phyloP scores from a whole-genome alignment of 2,329 filamentous ascomycete genomes.

The Colletotrichum horii region DNA sequence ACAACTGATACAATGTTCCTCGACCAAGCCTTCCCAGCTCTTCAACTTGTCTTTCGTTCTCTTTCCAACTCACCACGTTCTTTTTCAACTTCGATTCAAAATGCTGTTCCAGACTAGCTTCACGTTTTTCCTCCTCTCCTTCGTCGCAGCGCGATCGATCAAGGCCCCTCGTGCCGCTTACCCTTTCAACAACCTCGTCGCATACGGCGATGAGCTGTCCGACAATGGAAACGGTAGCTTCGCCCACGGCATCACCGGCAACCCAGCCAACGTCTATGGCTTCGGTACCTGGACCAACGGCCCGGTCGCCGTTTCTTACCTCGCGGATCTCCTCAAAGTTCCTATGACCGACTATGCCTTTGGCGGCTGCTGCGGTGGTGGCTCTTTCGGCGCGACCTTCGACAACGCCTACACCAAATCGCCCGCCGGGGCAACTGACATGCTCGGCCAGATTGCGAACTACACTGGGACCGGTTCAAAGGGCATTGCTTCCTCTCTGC shows the following conservation, averaged over 20 bases:
- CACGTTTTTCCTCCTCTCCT: background rate
- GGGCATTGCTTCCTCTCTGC: background rate
- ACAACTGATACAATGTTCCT: background rate
- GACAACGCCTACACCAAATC: slow-evolving; percentile 3
- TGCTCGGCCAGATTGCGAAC: background rate
- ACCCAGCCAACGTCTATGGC: slow-evolving; percentile 1
- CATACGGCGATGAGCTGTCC: background rate
- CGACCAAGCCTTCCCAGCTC: background rate
- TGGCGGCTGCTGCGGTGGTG: background rate
- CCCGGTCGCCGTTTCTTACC: background rate
- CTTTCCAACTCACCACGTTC: background rate
- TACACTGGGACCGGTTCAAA: background rate
- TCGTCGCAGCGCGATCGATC: background rate
- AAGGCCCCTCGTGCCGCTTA: background rate
- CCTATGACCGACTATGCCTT: background rate
- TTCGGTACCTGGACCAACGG: slow-evolving; percentile 3
- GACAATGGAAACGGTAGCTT: background rate
- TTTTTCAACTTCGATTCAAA: background rate
- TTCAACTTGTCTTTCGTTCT: background rate
- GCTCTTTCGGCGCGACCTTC: background rate
- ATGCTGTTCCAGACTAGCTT: background rate
- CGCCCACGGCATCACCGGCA: background rate
- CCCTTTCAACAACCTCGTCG: background rate
- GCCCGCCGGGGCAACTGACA: background rate
- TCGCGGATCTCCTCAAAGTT: background rate